Conservation (phyloP, 148 eudicot species). For the Euryodendron excelsum region DNA sequence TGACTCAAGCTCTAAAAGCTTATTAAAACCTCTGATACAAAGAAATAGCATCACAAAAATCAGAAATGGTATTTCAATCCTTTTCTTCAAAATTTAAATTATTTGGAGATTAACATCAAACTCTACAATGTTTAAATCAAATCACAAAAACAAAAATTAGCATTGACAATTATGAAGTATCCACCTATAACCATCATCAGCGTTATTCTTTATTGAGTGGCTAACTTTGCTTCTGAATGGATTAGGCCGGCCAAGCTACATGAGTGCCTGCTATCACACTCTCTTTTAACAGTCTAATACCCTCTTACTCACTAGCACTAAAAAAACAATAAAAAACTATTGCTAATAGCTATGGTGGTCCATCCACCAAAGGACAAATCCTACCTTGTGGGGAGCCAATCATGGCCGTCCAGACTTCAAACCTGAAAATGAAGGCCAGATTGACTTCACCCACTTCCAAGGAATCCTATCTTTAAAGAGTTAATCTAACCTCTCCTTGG, state of each 20-base stretch:
- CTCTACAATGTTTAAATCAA: background rate
- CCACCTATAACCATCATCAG: background rate
- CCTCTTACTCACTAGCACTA: background rate
- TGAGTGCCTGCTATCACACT: background rate
- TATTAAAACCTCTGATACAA: too few species aligned
- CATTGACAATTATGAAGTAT: background rate
- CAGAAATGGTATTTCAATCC: too few species aligned
- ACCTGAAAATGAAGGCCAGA: background rate
- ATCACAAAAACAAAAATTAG: background rate
- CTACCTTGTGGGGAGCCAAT: background rate
- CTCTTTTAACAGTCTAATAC: background rate
- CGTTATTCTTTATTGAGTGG: background rate
- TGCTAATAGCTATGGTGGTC: constrained; percentile 8
- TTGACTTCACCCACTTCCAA: constrained; percentile 40
- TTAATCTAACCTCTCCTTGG: background rate
- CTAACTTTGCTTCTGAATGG: background rate
- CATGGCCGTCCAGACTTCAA: constrained; percentile 2
- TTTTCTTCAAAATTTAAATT: too few species aligned
- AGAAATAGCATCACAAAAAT: too few species aligned
- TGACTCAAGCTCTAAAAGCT: too few species aligned
- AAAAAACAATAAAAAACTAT: background rate
- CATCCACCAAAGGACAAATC: background rate
- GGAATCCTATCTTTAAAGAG: background rate
- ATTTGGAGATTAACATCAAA: background rate
- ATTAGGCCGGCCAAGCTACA: background rate